These are phyloP conservation scores for Melastoma candidum DNA, from an alignment of 441 rosid species.

Conservation along the genomic window DNA sequence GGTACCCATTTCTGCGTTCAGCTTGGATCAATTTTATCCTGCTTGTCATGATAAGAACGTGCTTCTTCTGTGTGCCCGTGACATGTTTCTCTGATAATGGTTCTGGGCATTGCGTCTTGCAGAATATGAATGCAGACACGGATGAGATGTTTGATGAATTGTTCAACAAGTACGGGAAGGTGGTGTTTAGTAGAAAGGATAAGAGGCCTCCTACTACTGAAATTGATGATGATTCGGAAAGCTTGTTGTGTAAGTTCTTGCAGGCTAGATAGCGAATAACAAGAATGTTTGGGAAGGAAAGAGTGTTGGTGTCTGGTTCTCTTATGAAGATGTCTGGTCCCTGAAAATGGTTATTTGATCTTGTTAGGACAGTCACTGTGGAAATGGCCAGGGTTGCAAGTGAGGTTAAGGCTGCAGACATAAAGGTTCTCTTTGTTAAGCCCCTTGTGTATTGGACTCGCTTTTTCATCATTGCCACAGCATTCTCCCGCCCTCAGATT, in stretches of 20 bases:
- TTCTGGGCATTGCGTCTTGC: constrained; percentile 12
- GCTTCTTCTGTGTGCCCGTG: too few relatives aligned
- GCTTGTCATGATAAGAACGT: too few relatives aligned
- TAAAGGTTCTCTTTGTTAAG: constrained; percentile 91
- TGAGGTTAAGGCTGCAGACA: constrained; percentile 86
- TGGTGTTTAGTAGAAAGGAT: constrained; percentile 55
- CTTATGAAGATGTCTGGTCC: neutral
- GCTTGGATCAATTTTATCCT: too few relatives aligned
- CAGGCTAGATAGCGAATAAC: neutral
- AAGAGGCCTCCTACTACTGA: constrained; percentile 53
- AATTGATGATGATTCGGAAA: constrained; percentile 83
- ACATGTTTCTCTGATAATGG: neutral
- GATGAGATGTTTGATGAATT: constrained; percentile 70
- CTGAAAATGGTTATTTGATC: constrained; percentile 9
- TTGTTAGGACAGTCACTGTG: constrained; percentile 59
- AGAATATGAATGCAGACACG: constrained; percentile 62
- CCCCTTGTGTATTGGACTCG: constrained; percentile 97
- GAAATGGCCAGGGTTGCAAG: constrained; percentile 87
- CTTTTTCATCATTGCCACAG: constrained; percentile 91
- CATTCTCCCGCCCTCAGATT: constrained; percentile 90
- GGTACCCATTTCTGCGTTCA: too few relatives aligned
- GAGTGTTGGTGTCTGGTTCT: neutral
- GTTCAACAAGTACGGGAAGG: constrained; percentile 70
- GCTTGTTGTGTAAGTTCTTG: constrained; percentile 62
- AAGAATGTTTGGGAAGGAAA: neutral